Percentiles rank a stretch among this genome's conserved stretches.
Conservation (phyloP, 129 eudicot species). For the Calendula officinalis region DNA sequence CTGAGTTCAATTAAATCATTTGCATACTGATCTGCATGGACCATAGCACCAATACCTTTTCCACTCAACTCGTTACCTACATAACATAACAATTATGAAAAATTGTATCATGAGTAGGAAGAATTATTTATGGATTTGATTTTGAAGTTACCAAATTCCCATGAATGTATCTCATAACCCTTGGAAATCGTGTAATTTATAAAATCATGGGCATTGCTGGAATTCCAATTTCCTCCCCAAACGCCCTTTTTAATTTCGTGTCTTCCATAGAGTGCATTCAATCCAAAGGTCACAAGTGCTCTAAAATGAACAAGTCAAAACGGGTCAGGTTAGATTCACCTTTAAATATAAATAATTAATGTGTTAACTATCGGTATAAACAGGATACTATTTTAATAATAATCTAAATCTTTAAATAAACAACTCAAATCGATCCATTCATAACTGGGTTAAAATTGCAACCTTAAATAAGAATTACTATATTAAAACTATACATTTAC, state of each 20-base stretch:
- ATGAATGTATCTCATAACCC: conserved; percentile 86
- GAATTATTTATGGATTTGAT: conserved; percentile 10
- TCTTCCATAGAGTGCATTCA: conserved; percentile 87
- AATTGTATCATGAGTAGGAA: conserved; percentile 3
- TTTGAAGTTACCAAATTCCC: conserved; percentile 79
- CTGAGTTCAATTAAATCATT: conserved; percentile 58
- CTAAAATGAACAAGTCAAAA: conserved; percentile 35
- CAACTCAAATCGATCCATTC: background rate
- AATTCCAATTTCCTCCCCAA: conserved; percentile 83
- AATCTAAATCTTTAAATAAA: background rate
- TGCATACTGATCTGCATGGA: conserved; percentile 65
- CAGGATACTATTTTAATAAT: background rate
- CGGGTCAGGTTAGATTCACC: background rate
- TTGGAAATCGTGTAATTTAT: conserved; percentile 67
- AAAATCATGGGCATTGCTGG: conserved; percentile 66
- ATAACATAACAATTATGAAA: conserved; percentile 1
- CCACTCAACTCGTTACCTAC: conserved; percentile 92
- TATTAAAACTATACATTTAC: background rate
- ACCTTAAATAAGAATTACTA: background rate
- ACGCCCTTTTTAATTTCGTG: conserved; percentile 34
- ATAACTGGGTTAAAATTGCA: background rate
- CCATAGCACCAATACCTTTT: conserved; percentile 75
- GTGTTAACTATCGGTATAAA: background rate
- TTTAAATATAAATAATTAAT: background rate
- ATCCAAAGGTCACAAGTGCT: conserved; percentile 70